Evolutionary conservation across 1,139 yeast species (phyloP).

Genomic region (Geotrichum fermentans): DNA sequence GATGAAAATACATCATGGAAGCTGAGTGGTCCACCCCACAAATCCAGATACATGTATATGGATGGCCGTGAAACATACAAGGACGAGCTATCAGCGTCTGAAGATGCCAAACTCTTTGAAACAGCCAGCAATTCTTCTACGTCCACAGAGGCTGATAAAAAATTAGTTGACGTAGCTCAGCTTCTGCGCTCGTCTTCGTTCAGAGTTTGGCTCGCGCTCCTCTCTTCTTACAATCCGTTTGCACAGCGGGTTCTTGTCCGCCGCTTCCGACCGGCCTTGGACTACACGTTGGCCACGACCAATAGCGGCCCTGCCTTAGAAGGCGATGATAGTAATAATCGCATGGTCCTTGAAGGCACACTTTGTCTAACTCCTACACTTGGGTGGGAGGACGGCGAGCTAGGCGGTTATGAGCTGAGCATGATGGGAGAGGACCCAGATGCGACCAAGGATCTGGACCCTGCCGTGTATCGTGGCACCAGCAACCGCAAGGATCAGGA

Average conservation of each 20-base stretch:
- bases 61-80: conserved; percentile 38
- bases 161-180: conserved; percentile 51
- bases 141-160: conserved; percentile 27
- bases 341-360: conserved; percentile 56
- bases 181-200: conserved; percentile 60
- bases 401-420: conserved; percentile 91
- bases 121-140: neutral
- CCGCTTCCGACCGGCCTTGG: conserved; percentile 91
- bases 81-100: conserved; percentile 10
- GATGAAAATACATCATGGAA: conserved; percentile 64
- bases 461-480: conserved; percentile 43
- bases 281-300: conserved; percentile 85
- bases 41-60: conserved; percentile 78
- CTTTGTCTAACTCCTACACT: conserved; percentile 71
- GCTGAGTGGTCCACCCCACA: conserved; percentile 92
- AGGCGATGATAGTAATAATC: conserved; percentile 20
- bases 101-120: conserved; percentile 19
- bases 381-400: conserved; percentile 82
- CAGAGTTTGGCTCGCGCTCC: conserved; percentile 59
- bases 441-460: conserved; percentile 43
- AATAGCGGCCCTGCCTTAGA: neutral
- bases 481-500: conserved; percentile 11
- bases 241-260: conserved; percentile 69
- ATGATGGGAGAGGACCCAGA: conserved; percentile 54
- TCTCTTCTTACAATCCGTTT: conserved; percentile 63